A percentile compares a stretch with the other conserved stretches of the same genome.
Conservation (phyloP, 768 basidiomycete genomes). For the Leccinum subgranulosum region DNA sequence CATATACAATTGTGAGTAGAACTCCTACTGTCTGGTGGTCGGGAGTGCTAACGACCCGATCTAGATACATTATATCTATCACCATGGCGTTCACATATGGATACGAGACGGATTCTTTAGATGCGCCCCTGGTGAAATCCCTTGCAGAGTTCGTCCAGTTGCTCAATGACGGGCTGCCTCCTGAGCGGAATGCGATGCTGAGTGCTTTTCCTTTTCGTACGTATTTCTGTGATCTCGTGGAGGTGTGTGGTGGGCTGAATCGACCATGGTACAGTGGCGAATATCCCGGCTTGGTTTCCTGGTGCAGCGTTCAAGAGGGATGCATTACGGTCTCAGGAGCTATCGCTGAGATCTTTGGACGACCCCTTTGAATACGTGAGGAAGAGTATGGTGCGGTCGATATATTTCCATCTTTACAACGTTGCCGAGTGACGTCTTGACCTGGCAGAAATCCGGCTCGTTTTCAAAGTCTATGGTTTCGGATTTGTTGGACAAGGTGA, state of each 20-base stretch:
- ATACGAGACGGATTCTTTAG: conserved; percentile 25
- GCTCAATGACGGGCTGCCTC: conserved; percentile 22
- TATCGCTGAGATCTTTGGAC: conserved; percentile 23
- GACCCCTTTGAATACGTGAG: conserved; percentile 29
- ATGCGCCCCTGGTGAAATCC: conserved; percentile 26
- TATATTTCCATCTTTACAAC: neutral
- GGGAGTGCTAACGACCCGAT: neutral
- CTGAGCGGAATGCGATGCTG: conserved; percentile 27
- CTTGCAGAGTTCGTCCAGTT: conserved; percentile 22
- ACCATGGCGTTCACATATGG: conserved; percentile 32
- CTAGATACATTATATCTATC: conserved; percentile 30
- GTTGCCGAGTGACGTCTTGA: conserved; percentile 1
- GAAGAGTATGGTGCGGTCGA: conserved; percentile 22
- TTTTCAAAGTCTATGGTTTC: conserved; percentile 30
- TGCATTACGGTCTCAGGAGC: conserved; percentile 23
- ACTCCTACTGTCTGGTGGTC: neutral
- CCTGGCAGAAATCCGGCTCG: conserved; percentile 20
- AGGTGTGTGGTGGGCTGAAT: conserved; percentile 1
- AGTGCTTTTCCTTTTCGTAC: conserved; percentile 29
- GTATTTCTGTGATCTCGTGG: conserved; percentile 2
- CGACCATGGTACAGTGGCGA: conserved; percentile 17
- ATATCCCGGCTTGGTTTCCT: conserved; percentile 29
- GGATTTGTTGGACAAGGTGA: conserved; percentile 18
- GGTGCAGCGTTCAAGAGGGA: conserved; percentile 29
- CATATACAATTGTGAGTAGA: conserved; percentile 22